Evolutionary conservation across 495 filamentous ascomycete genomes (phyloP), one percentile per base, ranked within the genome.

Genomic region (Aspergillus sparsus): DNA sequence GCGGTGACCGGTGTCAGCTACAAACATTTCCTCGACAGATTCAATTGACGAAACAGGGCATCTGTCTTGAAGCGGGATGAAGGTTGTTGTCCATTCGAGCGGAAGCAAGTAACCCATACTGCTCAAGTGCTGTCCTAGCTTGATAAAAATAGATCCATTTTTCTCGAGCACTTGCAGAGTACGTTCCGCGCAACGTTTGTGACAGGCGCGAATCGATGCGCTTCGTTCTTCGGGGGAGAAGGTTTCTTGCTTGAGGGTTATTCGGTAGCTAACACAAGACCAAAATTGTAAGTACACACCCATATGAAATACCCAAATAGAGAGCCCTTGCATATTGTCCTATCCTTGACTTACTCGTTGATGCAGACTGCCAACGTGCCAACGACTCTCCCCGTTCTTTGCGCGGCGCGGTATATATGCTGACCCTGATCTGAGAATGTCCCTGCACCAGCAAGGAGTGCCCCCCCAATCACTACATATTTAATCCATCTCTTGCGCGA

Each of bases 121-220:
- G 68, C 89, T 94, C 72, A 99, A 74, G 77, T 99, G 94, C 64
- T 99, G 94, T 21, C 94, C 94, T 31, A 99, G 75, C 72, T 99
- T 99, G 68, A 99, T 98, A 65, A 98, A 99, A 66, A 99, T 92
- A 6, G 93, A 96, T 39, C 94, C 94, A 75, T 95, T 98, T 76
- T 87, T 89, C 79, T 99, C 93, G 32, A 99, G 76, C 0, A 94
- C 92, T 37, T 80, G 79, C 15, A 98, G 77, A 10, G 94, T 97
- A 55, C 94, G 86, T 66, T 89, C 82, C 11, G 94, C 95, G 74
- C 94, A 99, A 68, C 94, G 84, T 71, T 93, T 88, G 76, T 99
- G 94, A 69, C 94, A 98, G 66, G 85, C 86, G 62, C 85, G 87
- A 49, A 99, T 80, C n/a, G 86, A 66, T 33, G 71, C 73, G n/a